Evolutionary conservation across 2,329 filamentous ascomycete genomes (phyloP).

Genomic region (Colletotrichum filicis): DNA sequence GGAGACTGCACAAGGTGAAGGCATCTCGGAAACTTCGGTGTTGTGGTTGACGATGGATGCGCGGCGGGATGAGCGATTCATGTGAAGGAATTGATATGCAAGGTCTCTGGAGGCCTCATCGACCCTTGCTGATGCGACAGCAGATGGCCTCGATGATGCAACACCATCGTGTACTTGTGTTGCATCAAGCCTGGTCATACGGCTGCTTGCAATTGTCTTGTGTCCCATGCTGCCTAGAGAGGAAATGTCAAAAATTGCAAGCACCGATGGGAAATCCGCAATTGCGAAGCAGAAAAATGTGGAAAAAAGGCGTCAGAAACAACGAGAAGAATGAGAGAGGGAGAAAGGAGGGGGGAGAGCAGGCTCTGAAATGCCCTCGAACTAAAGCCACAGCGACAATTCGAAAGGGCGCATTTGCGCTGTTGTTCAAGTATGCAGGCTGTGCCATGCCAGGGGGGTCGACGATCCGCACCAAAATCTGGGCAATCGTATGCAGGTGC

Average conservation of each 20-base stretch:
- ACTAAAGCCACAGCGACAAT: neutral
- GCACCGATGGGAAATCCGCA: neutral
- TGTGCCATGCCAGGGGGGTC: constrained; percentile 14
- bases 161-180: neutral
- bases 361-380: neutral
- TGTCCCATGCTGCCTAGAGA: constrained; percentile 6
- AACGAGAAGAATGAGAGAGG: neutral
- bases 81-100: constrained; percentile 15
- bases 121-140: neutral
- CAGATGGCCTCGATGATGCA: neutral
- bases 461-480: neutral
- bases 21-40: neutral
- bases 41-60: neutral
- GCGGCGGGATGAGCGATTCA: constrained; percentile 7
- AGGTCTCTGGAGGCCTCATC: constrained; percentile 23
- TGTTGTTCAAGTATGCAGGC: constrained; percentile 16
- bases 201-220: neutral
- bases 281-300: constrained; percentile 2
- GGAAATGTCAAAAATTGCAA: neutral
- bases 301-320: neutral
- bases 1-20: neutral
- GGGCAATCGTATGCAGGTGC: neutral
- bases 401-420: constrained; percentile 24
- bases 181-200: neutral
- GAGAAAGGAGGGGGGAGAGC: neutral